phyloP scores from a whole-genome alignment of 2,329 filamentous ascomycete species.

The Colletotrichum tamarilloi region DNA sequence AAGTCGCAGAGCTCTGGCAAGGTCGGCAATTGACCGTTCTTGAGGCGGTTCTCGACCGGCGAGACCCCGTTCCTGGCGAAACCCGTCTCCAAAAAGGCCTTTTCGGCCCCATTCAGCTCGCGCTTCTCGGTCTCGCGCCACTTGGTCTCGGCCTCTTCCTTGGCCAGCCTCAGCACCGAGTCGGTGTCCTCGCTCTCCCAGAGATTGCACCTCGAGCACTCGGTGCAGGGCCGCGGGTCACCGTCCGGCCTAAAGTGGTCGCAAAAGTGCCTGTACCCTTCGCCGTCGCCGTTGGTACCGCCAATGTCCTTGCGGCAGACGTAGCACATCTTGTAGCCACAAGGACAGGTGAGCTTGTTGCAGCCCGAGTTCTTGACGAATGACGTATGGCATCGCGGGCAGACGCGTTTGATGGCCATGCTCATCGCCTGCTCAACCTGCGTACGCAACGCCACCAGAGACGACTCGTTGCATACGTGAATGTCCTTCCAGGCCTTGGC shows the following conservation, averaged over 20 bases:
- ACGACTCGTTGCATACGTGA: conserved; percentile 89
- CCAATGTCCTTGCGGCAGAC: conserved; percentile 84
- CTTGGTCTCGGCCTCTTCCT: conserved; percentile 75
- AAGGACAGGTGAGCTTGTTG: conserved; percentile 96
- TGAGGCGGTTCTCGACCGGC: conserved; percentile 47
- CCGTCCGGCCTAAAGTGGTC: conserved; percentile 91
- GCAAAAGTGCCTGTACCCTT: conserved; percentile 95
- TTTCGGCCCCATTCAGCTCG: conserved; percentile 65
- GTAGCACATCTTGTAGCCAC: conserved; percentile 98
- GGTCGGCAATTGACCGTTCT: conserved; percentile 49
- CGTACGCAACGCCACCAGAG: conserved; percentile 83
- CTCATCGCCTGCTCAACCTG: conserved; percentile 95
- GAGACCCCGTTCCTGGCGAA: conserved; percentile 45
- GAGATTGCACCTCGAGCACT: conserved; percentile 85
- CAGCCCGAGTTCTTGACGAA: conserved; percentile 96
- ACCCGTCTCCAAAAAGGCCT: conserved; percentile 67
- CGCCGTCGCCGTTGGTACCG: conserved; percentile 54
- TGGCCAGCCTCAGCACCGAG: conserved; percentile 73
- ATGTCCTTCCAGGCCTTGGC: conserved; percentile 86
- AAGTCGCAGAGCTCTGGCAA: conserved; percentile 58
- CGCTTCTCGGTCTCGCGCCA: conserved; percentile 76
- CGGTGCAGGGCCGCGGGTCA: conserved; percentile 75
- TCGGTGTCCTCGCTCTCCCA: conserved; percentile 82
- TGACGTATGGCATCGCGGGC: conserved; percentile 87
- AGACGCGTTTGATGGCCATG: conserved; percentile 93